A percentile compares a stretch with the other conserved stretches of the same genome.
Conservation (phyloP, 2,329 filamentous ascomycete species). For the Aspergillus ibericus region DNA sequence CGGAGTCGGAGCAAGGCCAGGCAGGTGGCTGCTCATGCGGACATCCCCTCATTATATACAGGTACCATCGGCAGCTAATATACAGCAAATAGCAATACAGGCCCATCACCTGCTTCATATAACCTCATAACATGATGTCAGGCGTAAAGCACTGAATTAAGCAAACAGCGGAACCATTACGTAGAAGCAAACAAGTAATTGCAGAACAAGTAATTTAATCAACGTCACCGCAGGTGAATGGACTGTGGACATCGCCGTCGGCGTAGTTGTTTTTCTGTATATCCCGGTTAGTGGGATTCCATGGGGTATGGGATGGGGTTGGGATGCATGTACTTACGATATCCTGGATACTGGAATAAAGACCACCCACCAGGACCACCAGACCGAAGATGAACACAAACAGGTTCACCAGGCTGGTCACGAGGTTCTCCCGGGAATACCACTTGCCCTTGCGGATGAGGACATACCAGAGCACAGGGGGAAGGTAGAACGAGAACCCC, state of each 20-base stretch:
- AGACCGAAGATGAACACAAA: conserved; percentile 21
- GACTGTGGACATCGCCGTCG: neutral
- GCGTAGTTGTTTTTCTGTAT: neutral
- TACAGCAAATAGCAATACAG: neutral
- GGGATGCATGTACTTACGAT: conserved; percentile 20
- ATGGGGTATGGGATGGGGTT: neutral
- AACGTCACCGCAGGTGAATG: neutral
- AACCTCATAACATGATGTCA: neutral
- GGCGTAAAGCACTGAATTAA: neutral
- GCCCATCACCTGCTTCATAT: too few relatives aligned
- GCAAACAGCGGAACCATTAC: neutral
- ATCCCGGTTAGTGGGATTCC: neutral
- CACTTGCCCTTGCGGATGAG: conserved; percentile 21
- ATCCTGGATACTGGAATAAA: conserved; percentile 20
- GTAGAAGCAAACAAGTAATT: too few relatives aligned
- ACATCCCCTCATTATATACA: neutral
- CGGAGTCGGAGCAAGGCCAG: neutral
- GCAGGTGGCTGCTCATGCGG: too few relatives aligned
- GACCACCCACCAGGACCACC: conserved; percentile 18
- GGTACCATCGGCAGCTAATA: neutral
- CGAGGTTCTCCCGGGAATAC: conserved; percentile 40
- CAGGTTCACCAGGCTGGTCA: conserved; percentile 13
- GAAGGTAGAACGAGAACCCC: conserved; percentile 78
- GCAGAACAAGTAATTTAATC: neutral
- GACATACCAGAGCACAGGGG: conserved; percentile 43